Evolutionary conservation across 106 monocot genomes (phyloP), one percentile per base, ranked within the genome.

Genomic region (Apostasia shenzhenica): DNA sequence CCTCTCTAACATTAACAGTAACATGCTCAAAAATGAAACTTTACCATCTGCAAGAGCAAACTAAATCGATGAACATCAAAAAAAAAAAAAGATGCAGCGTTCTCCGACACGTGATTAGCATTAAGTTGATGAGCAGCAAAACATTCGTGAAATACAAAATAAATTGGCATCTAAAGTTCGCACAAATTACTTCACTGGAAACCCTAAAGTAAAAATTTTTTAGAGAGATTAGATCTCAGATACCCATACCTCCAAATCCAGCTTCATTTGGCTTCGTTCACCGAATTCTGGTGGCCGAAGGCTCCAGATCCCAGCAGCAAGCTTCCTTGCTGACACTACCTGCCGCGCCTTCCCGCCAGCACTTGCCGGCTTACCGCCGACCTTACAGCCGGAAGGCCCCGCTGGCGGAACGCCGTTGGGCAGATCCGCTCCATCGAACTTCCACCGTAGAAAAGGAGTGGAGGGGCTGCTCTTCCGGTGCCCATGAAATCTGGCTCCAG

Each of bases 371-470:
- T 61, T 64, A 54, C 39, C 13, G 37, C 55, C 43, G 41, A 48
- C 1, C 45, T 37, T 56, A 57, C 42, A 41, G 14, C 43, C 74
- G 58, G 26, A 26, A 26, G 67, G 41, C 9, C 48, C 53, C 45
- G 61, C 59, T 11, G 41, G 52, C 61, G 7, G 54, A 9, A 42
- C 54, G 10, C 48, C 59, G 52, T 13, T 11, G 47, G 7, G 40
- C 8, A 13, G 26, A 14, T 26, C 83, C 7, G 49, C 78, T 3
- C 77, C 87, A 60, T 70, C 75, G 76, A 81, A 66, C 77, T 88
- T 94, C 94, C 94, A 94, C 51, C 72, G 60, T 8, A 94, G 85
- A 40, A 85, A 57, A 8, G 94, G 94, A 40, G 94, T 94, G 41
- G 82, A 53, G n/a, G 94, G 88, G 9, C 75, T 75, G 45, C 88